Base-by-base conservation (phyloP, 805 yeast species). In the Metschnikowia reukaufii region DNA sequence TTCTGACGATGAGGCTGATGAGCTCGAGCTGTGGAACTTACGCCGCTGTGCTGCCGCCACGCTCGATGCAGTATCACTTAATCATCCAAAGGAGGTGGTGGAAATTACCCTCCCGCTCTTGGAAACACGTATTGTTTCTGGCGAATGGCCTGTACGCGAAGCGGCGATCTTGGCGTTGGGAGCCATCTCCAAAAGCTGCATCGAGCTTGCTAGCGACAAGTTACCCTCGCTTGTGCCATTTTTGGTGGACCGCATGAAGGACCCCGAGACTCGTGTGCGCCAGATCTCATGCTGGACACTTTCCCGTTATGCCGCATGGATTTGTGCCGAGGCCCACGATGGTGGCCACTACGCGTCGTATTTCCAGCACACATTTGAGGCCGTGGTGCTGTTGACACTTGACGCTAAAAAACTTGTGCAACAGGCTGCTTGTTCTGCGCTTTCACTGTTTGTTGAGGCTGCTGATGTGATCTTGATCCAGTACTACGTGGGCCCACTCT, bases 221-320 rank as follows among this genome's bases (percentile, higher is more conserved):
- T 70, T 94, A 34, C 96, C 97, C 2, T 78, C 82, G 23, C 70
- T 94, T 39, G 82, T 92, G 29, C 96, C 96, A 31, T 90, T 84
- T 61, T 73, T 94, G 50, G 90, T 90, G 21, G 88, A 89, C 47
- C 75, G 95, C 58, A 68, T 91, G 49, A 73, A 74, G 44, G 97
- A 91, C 63, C 58, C 65, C 4, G 85, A 90, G 66, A 84, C 96
- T 7, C 79, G 96, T 17, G 96, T 94, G 4, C 78, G 98, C 55
- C 96, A 89, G 65, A 94, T 94, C 43, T 73, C 96, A 0, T 92
- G 98, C 70, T 94, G 99, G 99, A 88, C 98, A 0, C 69, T 94
- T 38, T 85, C 96, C 36, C 76, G 98, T 46, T 94, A 85, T 63
- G 78, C 94, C 0, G 59, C 77, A 2, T 90, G 97, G 96, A 84